These are phyloP conservation scores for Parastagonospora avenae DNA, from an alignment of 2,329 filamentous ascomycete species.

Conservation along the genomic window DNA sequence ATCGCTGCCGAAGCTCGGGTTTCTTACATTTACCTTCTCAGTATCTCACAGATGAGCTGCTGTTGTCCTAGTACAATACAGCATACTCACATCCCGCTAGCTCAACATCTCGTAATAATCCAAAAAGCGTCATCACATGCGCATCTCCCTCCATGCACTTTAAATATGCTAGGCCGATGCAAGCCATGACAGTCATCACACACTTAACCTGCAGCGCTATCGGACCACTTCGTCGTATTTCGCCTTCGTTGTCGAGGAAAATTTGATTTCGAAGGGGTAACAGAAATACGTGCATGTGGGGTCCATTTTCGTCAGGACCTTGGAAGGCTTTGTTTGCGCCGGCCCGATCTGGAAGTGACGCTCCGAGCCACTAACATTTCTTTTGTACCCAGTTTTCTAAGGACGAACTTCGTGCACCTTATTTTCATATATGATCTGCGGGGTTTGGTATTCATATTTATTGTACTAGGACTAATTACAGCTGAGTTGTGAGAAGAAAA, in stretches of 20 bases:
- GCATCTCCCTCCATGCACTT: too few species aligned
- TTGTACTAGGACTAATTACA: background rate
- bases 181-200: conserved; percentile 16
- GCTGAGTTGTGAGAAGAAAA: too few species aligned
- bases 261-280: conserved; percentile 24
- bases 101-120: too few species aligned
- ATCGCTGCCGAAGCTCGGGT: too few species aligned
- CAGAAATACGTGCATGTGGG: background rate
- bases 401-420: background rate
- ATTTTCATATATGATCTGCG: background rate
- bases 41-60: too few species aligned
- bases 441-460: background rate
- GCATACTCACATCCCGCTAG: too few species aligned
- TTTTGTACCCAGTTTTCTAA: background rate
- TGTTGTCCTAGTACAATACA: too few species aligned
- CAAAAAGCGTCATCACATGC: too few species aligned
- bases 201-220: background rate
- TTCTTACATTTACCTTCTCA: too few species aligned
- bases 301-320: background rate
- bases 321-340: conserved; percentile 12
- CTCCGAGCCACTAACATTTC: conserved; percentile 10
- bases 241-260: background rate
- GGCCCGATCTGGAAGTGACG: conserved; percentile 19
- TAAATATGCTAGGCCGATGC: conserved; percentile 18
- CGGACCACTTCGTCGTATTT: background rate